phyloP scores from a whole-genome alignment of 305 asterid genomes.

The Lippia alba region DNA sequence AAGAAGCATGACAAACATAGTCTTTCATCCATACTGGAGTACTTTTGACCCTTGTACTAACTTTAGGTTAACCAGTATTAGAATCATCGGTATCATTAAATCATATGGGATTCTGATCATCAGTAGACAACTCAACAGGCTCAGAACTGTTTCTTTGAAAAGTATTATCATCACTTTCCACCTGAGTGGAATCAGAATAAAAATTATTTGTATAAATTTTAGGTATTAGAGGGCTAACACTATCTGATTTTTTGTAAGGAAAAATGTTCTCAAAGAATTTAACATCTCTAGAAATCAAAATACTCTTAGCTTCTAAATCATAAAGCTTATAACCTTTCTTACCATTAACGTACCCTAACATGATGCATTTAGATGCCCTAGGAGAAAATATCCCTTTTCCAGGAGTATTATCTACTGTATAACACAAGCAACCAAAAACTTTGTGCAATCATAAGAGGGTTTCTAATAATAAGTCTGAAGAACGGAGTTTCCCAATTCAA shows the following conservation, averaged over 20 bases:
- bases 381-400: background rate
- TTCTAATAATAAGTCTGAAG: background rate
- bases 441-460: background rate
- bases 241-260: background rate
- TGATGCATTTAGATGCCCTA: background rate
- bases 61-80: no score
- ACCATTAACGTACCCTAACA: background rate
- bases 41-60: no score
- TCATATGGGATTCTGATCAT: no score
- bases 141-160: no score
- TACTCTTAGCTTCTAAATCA: background rate
- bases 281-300: background rate
- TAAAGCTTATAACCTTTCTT: background rate
- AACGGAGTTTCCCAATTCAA: background rate
- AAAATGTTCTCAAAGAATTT: background rate
- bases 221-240: background rate
- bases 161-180: background rate
- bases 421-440: background rate
- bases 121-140: no score
- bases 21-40: background rate
- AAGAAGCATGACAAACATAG: no score
- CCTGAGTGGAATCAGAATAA: background rate
- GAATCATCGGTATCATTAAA: no score
- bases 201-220: background rate
- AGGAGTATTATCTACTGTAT: background rate